Percentiles rank a stretch among this genome's conserved stretches.
Evolutionary conservation across 306 rosid genomes (phyloP).

Genomic region (Vachellia collinsii): DNA sequence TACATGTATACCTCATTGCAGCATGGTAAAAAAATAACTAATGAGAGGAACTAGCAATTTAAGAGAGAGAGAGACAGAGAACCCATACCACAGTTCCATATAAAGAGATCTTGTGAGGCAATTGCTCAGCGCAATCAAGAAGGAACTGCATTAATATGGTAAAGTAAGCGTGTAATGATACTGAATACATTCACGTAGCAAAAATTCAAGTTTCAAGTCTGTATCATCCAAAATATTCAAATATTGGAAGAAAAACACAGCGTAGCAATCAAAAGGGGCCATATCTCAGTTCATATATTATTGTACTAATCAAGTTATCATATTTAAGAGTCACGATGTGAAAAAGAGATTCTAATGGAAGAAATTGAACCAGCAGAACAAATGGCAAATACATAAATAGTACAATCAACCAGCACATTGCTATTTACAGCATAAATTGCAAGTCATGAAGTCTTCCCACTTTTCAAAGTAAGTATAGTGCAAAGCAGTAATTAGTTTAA

Average conservation of each 20-base stretch:
- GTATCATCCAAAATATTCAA: slow-evolving; percentile 1
- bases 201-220: background rate
- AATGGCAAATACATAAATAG: background rate
- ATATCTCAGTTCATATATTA: background rate
- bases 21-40: slow-evolving; percentile 10
- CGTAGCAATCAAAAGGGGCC: slow-evolving; percentile 1
- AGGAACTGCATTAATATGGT: slow-evolving; percentile 68
- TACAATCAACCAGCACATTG: background rate
- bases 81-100: slow-evolving; percentile 83
- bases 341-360: background rate
- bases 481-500: background rate
- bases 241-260: background rate
- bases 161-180: slow-evolving; percentile 26
- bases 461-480: background rate
- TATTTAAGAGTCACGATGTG: slow-evolving; percentile 19
- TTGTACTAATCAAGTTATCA: slow-evolving; percentile 16
- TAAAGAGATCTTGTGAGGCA: slow-evolving; percentile 91
- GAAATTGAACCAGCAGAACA: background rate
- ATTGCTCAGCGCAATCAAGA: slow-evolving; percentile 74
- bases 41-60: slow-evolving; percentile 1
- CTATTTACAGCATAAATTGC: background rate
- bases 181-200: background rate
- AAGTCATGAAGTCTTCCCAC: background rate
- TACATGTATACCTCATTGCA: background rate
- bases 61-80: slow-evolving; percentile 24